These are phyloP conservation scores for Calocybe gangraenosa DNA, from an alignment of 768 basidiomycete genomes.

Conservation along the genomic window DNA sequence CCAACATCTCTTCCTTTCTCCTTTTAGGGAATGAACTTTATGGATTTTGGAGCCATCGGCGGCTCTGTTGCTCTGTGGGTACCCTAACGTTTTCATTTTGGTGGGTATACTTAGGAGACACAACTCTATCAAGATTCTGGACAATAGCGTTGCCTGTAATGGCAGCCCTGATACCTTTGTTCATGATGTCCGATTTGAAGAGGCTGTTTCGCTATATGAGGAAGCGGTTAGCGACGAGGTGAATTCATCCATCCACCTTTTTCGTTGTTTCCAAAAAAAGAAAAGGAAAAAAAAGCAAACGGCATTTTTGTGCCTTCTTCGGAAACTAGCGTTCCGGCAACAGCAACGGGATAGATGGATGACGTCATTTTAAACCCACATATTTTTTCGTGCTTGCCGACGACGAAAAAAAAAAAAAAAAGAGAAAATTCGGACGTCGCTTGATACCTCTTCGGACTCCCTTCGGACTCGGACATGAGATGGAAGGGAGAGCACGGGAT, in stretches of 20 bases:
- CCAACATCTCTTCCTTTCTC: constrained; percentile 1
- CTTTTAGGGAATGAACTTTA: constrained; percentile 64
- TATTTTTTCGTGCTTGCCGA: no score
- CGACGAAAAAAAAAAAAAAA: no score
- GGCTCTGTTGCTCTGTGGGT: constrained; percentile 45
- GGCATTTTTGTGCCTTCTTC: no score
- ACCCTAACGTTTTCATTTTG: neutral
- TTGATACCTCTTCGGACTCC: no score
- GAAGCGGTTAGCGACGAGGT: constrained; percentile 33
- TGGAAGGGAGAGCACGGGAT: no score
- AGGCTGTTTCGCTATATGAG: constrained; percentile 40
- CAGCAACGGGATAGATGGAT: no score
- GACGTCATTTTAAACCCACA: no score
- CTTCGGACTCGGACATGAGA: no score
- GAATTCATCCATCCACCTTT: neutral
- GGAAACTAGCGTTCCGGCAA: no score
- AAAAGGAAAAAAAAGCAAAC: no score
- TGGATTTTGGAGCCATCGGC: constrained; percentile 44
- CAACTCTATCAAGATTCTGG: constrained; percentile 51
- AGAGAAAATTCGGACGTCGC: no score
- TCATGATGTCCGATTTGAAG: constrained; percentile 47
- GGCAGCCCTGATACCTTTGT: constrained; percentile 46
- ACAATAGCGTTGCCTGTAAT: constrained; percentile 57
- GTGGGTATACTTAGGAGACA: neutral
- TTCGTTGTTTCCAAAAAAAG: no score